Evolutionary conservation across 2,329 filamentous ascomycete genomes (phyloP).

Genomic region (Penicillium expansum): DNA sequence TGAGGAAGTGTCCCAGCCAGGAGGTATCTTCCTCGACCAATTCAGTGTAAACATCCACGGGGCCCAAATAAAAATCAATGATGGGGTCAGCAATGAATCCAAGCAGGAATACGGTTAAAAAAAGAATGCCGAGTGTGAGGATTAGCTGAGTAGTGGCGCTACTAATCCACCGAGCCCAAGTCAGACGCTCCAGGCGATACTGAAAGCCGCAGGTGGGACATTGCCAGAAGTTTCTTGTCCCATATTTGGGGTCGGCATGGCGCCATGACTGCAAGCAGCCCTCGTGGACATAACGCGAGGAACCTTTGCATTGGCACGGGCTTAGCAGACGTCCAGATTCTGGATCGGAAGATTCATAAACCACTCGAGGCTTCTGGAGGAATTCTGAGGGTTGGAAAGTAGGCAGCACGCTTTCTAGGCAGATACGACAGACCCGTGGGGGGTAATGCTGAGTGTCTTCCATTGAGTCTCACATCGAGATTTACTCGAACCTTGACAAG

Average conservation of each 20-base stretch:
- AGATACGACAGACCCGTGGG: slow-evolving; percentile 81
- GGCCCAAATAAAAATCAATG: slow-evolving; percentile 83
- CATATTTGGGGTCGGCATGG: slow-evolving; percentile 64
- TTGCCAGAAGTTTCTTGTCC: slow-evolving; percentile 71
- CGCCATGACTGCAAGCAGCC: slow-evolving; percentile 83
- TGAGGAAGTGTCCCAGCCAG: slow-evolving; percentile 82
- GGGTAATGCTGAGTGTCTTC: slow-evolving; percentile 55
- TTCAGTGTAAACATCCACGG: slow-evolving; percentile 57
- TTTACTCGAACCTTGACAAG: not conserved
- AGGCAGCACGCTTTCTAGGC: slow-evolving; percentile 68
- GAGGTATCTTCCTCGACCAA: slow-evolving; percentile 52
- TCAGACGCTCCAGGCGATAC: slow-evolving; percentile 75
- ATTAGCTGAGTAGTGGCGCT: slow-evolving; percentile 64
- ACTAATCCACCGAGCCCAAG: slow-evolving; percentile 68
- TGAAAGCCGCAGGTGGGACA: slow-evolving; percentile 85
- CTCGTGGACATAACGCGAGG: slow-evolving; percentile 91
- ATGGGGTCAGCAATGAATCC: slow-evolving; percentile 93
- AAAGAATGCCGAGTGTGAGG: slow-evolving; percentile 70
- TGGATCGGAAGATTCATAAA: slow-evolving; percentile 72
- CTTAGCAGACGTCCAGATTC: slow-evolving; percentile 75
- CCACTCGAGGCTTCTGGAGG: slow-evolving; percentile 57
- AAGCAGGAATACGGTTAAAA: slow-evolving; percentile 72
- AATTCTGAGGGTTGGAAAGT: slow-evolving; percentile 59
- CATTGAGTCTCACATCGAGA: slow-evolving; percentile 11
- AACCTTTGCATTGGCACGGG: slow-evolving; percentile 91